Evolutionary conservation across 164 flowering plant genomes (phyloP).

Genomic region (Magnolia officinalis): DNA sequence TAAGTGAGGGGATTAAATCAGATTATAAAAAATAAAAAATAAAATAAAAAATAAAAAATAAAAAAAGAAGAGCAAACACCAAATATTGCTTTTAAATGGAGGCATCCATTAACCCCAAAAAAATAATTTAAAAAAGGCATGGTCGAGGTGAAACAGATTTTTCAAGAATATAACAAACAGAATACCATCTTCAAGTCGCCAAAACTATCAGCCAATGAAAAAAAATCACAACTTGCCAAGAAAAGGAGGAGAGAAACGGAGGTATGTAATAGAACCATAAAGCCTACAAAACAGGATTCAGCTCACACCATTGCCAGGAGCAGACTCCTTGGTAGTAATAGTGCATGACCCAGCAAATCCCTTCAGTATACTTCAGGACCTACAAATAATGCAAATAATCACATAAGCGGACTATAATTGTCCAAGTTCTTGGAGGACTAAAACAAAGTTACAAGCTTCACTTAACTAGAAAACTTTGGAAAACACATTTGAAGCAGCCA

Average conservation of each 20-base stretch:
- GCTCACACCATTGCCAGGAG: slow-evolving; percentile 64
- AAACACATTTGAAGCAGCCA: not conserved
- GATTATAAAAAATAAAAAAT: not conserved
- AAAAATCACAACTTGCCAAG: not conserved
- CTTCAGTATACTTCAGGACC: slow-evolving; percentile 61
- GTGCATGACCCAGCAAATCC: slow-evolving; percentile 68
- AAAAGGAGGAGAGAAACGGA: not conserved
- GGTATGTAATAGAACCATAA: not conserved
- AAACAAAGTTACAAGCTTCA: not conserved
- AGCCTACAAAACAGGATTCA: slow-evolving; percentile 1
- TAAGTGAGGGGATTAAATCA: not conserved
- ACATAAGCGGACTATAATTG: not conserved
- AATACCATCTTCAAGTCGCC: not conserved
- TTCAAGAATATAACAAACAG: not conserved
- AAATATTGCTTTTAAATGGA: too few species aligned
- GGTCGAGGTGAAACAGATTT: not conserved
- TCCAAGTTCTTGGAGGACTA: not conserved
- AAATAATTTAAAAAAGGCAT: not conserved
- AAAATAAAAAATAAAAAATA: not conserved
- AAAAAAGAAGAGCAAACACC: too few species aligned
- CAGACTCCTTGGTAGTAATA: slow-evolving; percentile 60
- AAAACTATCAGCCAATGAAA: not conserved
- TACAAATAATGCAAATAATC: slow-evolving; percentile 16
- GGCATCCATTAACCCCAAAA: too few species aligned
- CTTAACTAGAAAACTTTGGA: not conserved